Percentiles rank a stretch among this genome's conserved stretches.
phyloP scores from a whole-genome alignment of 306 rosid genomes.

The Myrica gale region DNA sequence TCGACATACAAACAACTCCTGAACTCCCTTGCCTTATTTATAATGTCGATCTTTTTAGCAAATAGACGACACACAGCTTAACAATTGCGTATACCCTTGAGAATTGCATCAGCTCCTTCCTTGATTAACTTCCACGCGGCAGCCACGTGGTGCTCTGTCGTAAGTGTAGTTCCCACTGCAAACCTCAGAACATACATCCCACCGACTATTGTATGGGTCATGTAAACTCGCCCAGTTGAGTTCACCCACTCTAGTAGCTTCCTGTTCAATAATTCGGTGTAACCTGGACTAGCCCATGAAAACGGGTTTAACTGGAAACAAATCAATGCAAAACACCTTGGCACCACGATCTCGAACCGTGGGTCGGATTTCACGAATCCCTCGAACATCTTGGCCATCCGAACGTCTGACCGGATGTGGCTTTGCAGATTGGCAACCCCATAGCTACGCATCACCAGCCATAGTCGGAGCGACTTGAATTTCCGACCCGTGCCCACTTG shows the following conservation, averaged over 20 bases:
- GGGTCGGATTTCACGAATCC: slow-evolving; percentile 42
- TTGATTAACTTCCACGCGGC: slow-evolving; percentile 35
- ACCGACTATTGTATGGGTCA: slow-evolving; percentile 41
- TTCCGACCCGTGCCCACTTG: slow-evolving; percentile 52
- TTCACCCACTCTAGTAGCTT: slow-evolving; percentile 36
- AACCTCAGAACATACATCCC: slow-evolving; percentile 35
- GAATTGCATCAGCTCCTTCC: slow-evolving; percentile 27
- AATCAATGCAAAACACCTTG: slow-evolving; percentile 37
- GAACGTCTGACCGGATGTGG: slow-evolving; percentile 45
- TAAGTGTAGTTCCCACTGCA: slow-evolving; percentile 35
- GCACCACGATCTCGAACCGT: slow-evolving; percentile 51
- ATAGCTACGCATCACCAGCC: slow-evolving; percentile 54
- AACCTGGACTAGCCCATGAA: neutral
- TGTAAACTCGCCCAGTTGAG: slow-evolving; percentile 29
- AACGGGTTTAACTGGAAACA: slow-evolving; percentile 53
- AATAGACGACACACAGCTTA: neutral
- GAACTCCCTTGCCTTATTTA: too few relatives aligned
- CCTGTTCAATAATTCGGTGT: slow-evolving; percentile 28
- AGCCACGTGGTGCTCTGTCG: slow-evolving; percentile 32
- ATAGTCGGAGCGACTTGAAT: slow-evolving; percentile 45
- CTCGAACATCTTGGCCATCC: slow-evolving; percentile 54
- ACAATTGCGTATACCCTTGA: neutral
- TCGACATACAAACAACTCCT: neutral
- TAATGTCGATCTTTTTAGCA: neutral
- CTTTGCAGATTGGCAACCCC: slow-evolving; percentile 50